Conservation (phyloP, 2,329 filamentous ascomycete genomes). For the Trichoderma citrinoviride region DNA sequence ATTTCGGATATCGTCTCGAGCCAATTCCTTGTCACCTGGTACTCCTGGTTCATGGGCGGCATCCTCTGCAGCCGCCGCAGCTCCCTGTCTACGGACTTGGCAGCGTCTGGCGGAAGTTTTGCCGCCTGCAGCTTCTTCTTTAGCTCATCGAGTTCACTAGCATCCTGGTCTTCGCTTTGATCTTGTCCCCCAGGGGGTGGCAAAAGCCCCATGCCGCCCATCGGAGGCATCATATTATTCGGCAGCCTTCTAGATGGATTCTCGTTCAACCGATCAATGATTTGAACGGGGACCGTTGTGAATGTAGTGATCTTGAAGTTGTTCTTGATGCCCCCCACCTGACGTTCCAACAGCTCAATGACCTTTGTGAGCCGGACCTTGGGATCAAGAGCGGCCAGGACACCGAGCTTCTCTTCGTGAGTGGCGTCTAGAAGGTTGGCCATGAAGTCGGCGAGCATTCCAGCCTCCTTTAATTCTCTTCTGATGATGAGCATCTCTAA, state of each 20-base stretch:
- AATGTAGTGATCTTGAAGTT: conserved; percentile 83
- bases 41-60: conserved; percentile 94
- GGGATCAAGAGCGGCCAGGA: conserved; percentile 77
- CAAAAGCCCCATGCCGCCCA: conserved; percentile 41
- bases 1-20: conserved; percentile 92
- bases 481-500: conserved; percentile 84
- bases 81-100: conserved; percentile 88
- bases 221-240: conserved; percentile 32
- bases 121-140: conserved; percentile 83
- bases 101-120: conserved; percentile 75
- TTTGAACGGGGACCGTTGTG: conserved; percentile 62
- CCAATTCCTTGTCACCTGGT: conserved; percentile 89
- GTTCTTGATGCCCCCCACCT: conserved; percentile 80
- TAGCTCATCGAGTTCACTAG: conserved; percentile 86
- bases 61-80: conserved; percentile 88
- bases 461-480: conserved; percentile 79
- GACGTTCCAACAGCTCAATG: conserved; percentile 77
- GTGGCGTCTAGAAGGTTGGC: conserved; percentile 83
- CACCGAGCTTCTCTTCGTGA: conserved; percentile 85
- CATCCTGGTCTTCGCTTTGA: conserved; percentile 71
- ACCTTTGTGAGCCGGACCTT: conserved; percentile 77
- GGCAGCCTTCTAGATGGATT: conserved; percentile 36
- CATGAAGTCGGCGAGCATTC: conserved; percentile 92
- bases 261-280: conserved; percentile 53
- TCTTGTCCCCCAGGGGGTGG: conserved; percentile 42